Conservation (phyloP, 108 stramenopile genomes). For the Schizochytrium sp. region DNA sequence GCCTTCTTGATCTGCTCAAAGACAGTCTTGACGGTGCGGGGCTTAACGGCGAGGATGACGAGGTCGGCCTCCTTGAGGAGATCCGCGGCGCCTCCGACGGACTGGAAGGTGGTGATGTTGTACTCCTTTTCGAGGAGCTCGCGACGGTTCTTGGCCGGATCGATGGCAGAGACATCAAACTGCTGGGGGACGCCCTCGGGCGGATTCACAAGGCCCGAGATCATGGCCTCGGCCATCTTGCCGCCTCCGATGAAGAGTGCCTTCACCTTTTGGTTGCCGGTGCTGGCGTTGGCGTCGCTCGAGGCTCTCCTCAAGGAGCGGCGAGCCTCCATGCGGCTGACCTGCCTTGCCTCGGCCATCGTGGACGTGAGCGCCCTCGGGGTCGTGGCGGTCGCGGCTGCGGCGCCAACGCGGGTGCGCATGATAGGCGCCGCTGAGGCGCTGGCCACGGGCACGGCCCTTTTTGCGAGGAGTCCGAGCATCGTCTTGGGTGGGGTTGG, state of each 20-base stretch:
- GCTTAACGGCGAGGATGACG: conserved; percentile 76
- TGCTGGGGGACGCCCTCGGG: not conserved
- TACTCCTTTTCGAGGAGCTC: conserved; percentile 18
- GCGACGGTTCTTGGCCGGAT: not conserved
- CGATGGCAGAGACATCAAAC: not conserved
- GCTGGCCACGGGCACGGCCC: no score
- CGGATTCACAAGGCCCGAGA: conserved; percentile 57
- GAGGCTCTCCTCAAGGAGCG: not conserved
- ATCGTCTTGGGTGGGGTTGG: no score
- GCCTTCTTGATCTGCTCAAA: conserved; percentile 33
- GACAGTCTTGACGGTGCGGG: conserved; percentile 69
- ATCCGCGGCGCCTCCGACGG: not conserved
- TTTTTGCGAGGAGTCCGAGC: no score
- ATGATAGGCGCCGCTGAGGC: no score
- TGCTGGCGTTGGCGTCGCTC: not conserved
- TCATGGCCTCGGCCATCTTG: conserved; percentile 83
- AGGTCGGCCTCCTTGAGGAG: conserved; percentile 56
- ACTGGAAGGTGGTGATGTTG: not conserved
- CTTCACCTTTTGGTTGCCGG: not conserved
- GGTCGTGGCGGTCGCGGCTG: not conserved
- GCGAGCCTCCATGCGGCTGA: not conserved
- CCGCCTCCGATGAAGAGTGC: conserved; percentile 73
- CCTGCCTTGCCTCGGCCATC: not conserved
- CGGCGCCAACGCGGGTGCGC: no score
- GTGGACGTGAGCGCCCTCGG: not conserved